These are phyloP conservation scores for Fagus sylvatica DNA, from an alignment of 306 rosid genomes.

Conservation along the genomic window DNA sequence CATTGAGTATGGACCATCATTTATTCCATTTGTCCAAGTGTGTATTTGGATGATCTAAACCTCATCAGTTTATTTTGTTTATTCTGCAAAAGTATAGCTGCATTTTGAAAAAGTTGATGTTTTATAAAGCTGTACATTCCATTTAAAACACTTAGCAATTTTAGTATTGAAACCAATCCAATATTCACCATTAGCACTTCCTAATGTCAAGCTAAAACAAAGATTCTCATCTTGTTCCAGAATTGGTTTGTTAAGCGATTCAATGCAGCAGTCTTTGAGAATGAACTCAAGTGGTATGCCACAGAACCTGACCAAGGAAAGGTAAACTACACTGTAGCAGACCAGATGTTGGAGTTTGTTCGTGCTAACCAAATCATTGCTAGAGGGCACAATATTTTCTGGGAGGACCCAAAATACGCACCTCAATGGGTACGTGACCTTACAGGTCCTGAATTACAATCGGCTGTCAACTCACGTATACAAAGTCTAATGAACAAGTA, in stretches of 20 bases:
- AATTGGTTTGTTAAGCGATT: constrained; percentile 81
- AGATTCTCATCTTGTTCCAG: constrained; percentile 34
- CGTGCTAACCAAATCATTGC: constrained; percentile 63
- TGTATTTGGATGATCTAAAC: too few species aligned
- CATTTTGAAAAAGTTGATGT: too few species aligned
- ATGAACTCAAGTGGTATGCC: constrained; percentile 92
- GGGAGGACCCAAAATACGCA: constrained; percentile 86
- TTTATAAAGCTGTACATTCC: too few species aligned
- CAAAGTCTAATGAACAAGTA: constrained; percentile 68
- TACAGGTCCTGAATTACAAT: constrained; percentile 37
- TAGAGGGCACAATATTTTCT: constrained; percentile 91
- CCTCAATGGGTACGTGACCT: constrained; percentile 81
- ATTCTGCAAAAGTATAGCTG: too few species aligned
- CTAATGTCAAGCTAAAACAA: background rate
- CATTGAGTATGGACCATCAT: too few species aligned
- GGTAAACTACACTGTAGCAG: constrained; percentile 60
- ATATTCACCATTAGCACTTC: background rate
- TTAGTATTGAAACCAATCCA: background rate
- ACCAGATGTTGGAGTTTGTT: constrained; percentile 69
- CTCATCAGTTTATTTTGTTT: too few species aligned
- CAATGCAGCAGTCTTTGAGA: constrained; percentile 86
- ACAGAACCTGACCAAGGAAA: constrained; percentile 82
- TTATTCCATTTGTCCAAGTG: too few species aligned
- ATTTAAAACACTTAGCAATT: too few species aligned
- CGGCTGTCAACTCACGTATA: constrained; percentile 63